phyloP scores from a whole-genome alignment of 768 basidiomycete genomes.

The Rubroboletus satanas region DNA sequence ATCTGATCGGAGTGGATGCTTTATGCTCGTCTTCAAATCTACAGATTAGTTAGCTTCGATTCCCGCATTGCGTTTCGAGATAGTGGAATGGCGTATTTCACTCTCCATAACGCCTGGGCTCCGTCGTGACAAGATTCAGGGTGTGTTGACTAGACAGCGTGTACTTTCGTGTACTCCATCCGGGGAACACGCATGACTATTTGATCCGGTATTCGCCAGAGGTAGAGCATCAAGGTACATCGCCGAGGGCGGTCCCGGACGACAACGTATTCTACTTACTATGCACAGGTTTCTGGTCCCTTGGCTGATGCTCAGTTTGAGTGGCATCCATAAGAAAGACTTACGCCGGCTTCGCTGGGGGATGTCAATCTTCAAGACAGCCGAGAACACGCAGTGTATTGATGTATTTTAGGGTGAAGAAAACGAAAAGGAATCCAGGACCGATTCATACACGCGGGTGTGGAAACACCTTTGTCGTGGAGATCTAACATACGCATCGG shows the following conservation, averaged over 20 bases:
- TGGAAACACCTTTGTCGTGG: neutral
- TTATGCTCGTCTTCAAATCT: neutral
- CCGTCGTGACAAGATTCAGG: neutral
- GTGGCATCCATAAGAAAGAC: neutral
- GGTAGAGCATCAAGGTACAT: neutral
- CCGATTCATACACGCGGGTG: neutral
- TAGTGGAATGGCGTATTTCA: neutral
- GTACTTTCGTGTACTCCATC: neutral
- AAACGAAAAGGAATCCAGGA: neutral
- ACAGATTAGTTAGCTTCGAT: neutral
- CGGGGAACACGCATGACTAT: neutral
- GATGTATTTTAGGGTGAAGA: neutral
- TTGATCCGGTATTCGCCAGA: neutral
- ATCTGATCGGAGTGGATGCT: neutral
- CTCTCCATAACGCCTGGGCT: neutral
- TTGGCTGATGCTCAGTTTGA: neutral
- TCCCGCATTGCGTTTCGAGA: neutral
- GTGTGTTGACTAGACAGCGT: neutral
- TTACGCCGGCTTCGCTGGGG: neutral
- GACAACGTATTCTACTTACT: neutral
- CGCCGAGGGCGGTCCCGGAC: neutral
- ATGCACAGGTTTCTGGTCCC: neutral
- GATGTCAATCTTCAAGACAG: neutral
- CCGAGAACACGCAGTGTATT: neutral
- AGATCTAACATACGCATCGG: neutral